Evolutionary conservation across 192 early-diverging fungal species (phyloP), one percentile per base, ranked within the genome.

Genomic region (Entomortierella lignicola): DNA sequence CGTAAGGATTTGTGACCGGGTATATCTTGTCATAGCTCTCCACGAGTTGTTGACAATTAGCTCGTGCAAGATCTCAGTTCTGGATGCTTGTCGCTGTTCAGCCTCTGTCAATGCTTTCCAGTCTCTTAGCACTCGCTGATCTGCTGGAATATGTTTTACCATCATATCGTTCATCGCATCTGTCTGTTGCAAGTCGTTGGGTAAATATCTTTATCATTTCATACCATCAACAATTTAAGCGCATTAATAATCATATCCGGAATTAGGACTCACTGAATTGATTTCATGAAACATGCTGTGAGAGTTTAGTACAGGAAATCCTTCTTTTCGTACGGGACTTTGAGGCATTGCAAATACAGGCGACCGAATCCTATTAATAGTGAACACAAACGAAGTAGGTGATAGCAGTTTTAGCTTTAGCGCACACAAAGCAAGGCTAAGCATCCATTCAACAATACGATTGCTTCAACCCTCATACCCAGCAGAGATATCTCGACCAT

Each of bases 281-380:
- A 87, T 87, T 60, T 87, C 86, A 66, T 87, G 85, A 43, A 87
- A 87, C 37, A 83, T 75, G 15, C 37, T 65, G 11, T 39, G 50
- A 4, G 56, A 8, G 63, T 70, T 79, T 23, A 79, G 37, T 7
- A 66, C 30, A 12, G 67, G 75, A 21, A 66, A 64, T 6, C 75
- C 68, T 47, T 79, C 66, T 11, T 30, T 55, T 8, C 75, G 51
- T 57, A 69, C 66, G 8, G 66, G 66, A 26, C 67, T 79, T 32
- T 52, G 61, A 17, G 75, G 68, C 12, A 70, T 47, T 21, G 56
- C 61, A 27, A 66, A 79, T 8, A 54, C 66, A 4, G 75, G 75
- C 13, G 75, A 79, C 13, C 50, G 39, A 50, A 74, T 42, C 4
- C 72, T 74, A 61, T n/a, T n/a, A n/a, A n/a, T n/a, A 7, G 0